Percentiles rank a stretch among this genome's conserved stretches.
Evolutionary conservation across 352 stramenopile genomes (phyloP).

Genomic region (Phytophthora tubulina): DNA sequence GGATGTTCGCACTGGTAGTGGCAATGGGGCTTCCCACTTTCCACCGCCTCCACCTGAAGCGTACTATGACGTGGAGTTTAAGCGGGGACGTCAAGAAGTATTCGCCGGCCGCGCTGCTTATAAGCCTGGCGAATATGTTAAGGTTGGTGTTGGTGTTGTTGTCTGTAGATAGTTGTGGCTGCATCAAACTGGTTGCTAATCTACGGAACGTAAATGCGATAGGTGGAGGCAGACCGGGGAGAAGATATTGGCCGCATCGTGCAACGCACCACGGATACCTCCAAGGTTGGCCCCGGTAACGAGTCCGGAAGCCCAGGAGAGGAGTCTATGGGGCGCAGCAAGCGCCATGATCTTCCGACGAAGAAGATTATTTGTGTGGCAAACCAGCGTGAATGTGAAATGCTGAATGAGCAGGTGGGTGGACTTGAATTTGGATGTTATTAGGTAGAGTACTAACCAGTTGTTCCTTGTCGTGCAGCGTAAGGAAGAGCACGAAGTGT

Average conservation of each 20-base stretch:
- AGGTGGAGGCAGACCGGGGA: slow-evolving; percentile 97
- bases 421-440: background rate
- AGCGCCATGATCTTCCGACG: slow-evolving; percentile 75
- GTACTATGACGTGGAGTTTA: slow-evolving; percentile 97
- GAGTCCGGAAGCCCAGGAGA: slow-evolving; percentile 49
- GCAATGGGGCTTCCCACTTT: slow-evolving; percentile 48
- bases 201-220: slow-evolving; percentile 1
- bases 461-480: slow-evolving; percentile 47
- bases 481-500: slow-evolving; percentile 96
- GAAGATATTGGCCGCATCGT: slow-evolving; percentile 97
- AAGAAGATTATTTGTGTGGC: slow-evolving; percentile 96
- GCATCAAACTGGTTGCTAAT: slow-evolving; percentile 2
- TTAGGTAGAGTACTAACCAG: background rate
- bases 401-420: slow-evolving; percentile 89
- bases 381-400: slow-evolving; percentile 92
- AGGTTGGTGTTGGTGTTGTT: slow-evolving; percentile 46
- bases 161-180: background rate
- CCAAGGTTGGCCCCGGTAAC: slow-evolving; percentile 66
- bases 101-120: slow-evolving; percentile 89
- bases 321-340: slow-evolving; percentile 55
- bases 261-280: slow-evolving; percentile 84
- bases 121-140: slow-evolving; percentile 96
- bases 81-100: slow-evolving; percentile 92
- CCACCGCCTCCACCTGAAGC: slow-evolving; percentile 74
- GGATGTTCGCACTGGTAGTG: slow-evolving; percentile 46